These are phyloP conservation scores for Lindgomyces ingoldianus DNA, from an alignment of 495 filamentous ascomycete genomes.

Conservation along the genomic window DNA sequence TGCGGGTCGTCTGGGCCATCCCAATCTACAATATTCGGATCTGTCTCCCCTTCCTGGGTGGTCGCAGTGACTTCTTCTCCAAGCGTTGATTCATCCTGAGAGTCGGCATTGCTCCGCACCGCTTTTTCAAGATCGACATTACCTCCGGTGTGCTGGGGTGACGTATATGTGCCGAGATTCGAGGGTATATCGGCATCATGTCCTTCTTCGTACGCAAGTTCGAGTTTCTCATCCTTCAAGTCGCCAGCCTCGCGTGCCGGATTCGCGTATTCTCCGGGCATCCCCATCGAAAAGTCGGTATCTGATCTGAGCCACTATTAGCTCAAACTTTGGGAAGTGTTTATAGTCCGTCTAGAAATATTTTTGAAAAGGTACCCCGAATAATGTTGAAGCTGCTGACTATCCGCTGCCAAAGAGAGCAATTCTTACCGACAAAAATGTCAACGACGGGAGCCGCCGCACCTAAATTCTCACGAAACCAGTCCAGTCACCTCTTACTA, in stretches of 20 bases:
- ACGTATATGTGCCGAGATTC: conserved; percentile 13
- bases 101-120: conserved; percentile 7
- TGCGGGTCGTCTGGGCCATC: conserved; percentile 45
- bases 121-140: conserved; percentile 29
- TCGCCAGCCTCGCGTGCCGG: conserved; percentile 10
- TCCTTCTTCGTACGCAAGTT: conserved; percentile 39
- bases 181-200: conserved; percentile 39
- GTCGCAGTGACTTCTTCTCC: conserved; percentile 8
- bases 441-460: no score
- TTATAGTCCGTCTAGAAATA: no score
- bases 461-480: no score
- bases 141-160: conserved; percentile 3
- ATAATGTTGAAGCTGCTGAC: no score
- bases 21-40: conserved; percentile 45
- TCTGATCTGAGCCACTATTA: neutral
- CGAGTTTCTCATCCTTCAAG: conserved; percentile 15
- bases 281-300: conserved; percentile 9
- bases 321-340: no score
- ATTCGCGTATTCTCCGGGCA: conserved; percentile 12
- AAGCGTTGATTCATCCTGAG: conserved; percentile 5
- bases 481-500: no score
- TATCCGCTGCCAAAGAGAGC: no score
- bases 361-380: no score
- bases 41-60: neutral
- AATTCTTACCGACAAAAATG: no score